Conservation (phyloP, 371 early-diverging fungal species). For the Lichtheimia hyalospora region DNA sequence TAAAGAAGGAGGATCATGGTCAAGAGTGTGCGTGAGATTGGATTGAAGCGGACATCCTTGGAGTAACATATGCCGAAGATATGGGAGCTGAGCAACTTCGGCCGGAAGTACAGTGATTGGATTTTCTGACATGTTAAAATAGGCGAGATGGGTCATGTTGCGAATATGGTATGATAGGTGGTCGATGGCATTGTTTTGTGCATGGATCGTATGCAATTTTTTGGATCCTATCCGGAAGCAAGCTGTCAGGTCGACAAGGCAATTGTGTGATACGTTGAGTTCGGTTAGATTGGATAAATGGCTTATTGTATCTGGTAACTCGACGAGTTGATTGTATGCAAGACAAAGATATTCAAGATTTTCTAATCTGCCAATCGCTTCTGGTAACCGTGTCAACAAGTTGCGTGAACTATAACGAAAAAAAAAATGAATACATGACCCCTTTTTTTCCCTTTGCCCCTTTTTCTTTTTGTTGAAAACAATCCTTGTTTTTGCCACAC, state of each 20-base stretch:
- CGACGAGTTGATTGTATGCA: constrained; percentile 11
- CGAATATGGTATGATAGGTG: constrained; percentile 57
- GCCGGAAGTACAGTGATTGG: constrained; percentile 70
- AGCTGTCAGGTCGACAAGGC: constrained; percentile 56
- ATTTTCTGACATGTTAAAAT: constrained; percentile 71
- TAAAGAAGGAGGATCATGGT: constrained; percentile 53
- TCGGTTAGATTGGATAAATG: constrained; percentile 65
- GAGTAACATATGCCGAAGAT: constrained; percentile 58
- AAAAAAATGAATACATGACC: background rate
- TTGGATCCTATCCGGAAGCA: constrained; percentile 5
- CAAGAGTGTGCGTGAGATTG: constrained; percentile 18
- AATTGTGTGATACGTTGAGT: constrained; percentile 66
- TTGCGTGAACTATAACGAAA: constrained; percentile 9
- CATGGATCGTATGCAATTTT: constrained; percentile 36
- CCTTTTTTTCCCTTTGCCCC: background rate
- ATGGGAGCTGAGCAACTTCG: constrained; percentile 67
- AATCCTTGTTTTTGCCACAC: too few relatives aligned
- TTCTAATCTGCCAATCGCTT: constrained; percentile 56
- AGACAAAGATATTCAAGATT: constrained; percentile 56
- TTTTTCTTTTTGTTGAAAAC: constrained; percentile 2
- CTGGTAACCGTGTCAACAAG: constrained; percentile 28
- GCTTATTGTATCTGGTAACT: constrained; percentile 67
- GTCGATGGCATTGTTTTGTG: constrained; percentile 54
- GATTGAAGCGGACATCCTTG: constrained; percentile 52
- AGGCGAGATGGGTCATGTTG: constrained; percentile 37